Evolutionary conservation across 1,284 basidiomycete genomes (phyloP).

Genomic region (Melampsora larici-populina): DNA sequence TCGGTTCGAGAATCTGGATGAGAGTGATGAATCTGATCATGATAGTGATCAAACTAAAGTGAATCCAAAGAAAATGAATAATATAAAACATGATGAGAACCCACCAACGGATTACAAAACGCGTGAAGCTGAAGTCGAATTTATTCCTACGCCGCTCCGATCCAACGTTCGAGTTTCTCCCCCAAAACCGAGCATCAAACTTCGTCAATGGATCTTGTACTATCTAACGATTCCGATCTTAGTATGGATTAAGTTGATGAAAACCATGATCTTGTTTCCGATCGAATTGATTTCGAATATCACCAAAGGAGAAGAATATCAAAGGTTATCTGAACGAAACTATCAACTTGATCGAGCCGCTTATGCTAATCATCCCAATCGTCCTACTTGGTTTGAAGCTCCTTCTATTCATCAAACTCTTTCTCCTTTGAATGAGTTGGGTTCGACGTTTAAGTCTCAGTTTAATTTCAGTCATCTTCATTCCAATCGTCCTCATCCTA

Average conservation of each 20-base stretch:
- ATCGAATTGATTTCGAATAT: not conserved
- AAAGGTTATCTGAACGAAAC: not conserved
- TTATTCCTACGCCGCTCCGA: not conserved
- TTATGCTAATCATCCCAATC: not conserved
- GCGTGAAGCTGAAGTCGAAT: not conserved
- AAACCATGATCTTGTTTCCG: not conserved
- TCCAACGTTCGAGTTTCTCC: too few relatives aligned
- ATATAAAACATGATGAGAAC: not conserved
- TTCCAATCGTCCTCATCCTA: not conserved
- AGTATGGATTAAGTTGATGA: not conserved
- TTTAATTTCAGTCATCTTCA: too few relatives aligned
- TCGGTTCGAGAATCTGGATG: not conserved
- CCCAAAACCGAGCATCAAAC: too few relatives aligned
- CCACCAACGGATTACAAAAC: not conserved
- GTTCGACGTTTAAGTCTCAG: too few relatives aligned
- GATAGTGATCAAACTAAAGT: not conserved
- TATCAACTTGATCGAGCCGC: not conserved
- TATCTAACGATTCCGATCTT: not conserved
- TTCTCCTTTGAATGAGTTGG: too few relatives aligned
- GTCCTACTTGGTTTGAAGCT: too few relatives aligned
- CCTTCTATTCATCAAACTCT: too few relatives aligned
- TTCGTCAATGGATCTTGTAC: not conserved
- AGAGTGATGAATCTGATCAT: not conserved
- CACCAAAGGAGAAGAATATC: not conserved
- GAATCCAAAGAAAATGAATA: not conserved